A percentile compares a stretch with the other conserved stretches of the same genome.
Conservation (phyloP, 345 rosid genomes). For the Hypericum androsaemum region DNA sequence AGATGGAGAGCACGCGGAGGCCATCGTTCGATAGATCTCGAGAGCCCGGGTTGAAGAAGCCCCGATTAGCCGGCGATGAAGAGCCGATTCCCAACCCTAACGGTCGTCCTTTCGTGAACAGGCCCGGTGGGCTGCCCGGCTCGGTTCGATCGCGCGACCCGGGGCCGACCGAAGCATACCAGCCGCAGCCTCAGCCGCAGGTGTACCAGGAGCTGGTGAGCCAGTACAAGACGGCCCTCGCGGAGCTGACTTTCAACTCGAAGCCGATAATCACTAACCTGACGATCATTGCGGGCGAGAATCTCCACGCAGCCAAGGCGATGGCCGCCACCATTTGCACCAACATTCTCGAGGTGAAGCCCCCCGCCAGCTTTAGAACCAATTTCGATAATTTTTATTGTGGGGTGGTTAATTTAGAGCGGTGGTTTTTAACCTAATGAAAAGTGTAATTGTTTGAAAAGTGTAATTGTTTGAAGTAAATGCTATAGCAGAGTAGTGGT, state of each 20-base stretch:
- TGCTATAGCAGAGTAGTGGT: background rate
- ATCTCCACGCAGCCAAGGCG: constrained; percentile 73
- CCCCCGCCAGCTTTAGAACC: constrained; percentile 28
- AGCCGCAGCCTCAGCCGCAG: constrained; percentile 62
- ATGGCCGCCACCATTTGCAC: constrained; percentile 68
- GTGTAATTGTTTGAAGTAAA: background rate
- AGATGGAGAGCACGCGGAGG: constrained; percentile 75
- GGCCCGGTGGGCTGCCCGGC: constrained; percentile 19
- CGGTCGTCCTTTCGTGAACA: constrained; percentile 38
- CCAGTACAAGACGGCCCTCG: constrained; percentile 75
- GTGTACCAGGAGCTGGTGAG: constrained; percentile 81
- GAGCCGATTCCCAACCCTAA: constrained; percentile 9
- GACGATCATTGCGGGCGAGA: constrained; percentile 95
- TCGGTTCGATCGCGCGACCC: constrained; percentile 30
- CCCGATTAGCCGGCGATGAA: constrained; percentile 50
- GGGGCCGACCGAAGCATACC: constrained; percentile 43
- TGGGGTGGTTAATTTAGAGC: constrained; percentile 13
- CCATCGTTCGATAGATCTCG: constrained; percentile 70
- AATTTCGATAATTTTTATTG: constrained; percentile 24
- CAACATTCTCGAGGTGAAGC: constrained; percentile 93
- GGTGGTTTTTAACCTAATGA: constrained; percentile 32
- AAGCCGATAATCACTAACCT: constrained; percentile 94
- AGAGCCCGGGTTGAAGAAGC: constrained; percentile 60
- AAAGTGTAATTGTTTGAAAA: constrained; percentile 10
- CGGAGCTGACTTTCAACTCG: constrained; percentile 94